A percentile compares a stretch with the other conserved stretches of the same genome.
phyloP scores from a whole-genome alignment of 2,329 filamentous ascomycete species.

The Ophiostoma ips region DNA sequence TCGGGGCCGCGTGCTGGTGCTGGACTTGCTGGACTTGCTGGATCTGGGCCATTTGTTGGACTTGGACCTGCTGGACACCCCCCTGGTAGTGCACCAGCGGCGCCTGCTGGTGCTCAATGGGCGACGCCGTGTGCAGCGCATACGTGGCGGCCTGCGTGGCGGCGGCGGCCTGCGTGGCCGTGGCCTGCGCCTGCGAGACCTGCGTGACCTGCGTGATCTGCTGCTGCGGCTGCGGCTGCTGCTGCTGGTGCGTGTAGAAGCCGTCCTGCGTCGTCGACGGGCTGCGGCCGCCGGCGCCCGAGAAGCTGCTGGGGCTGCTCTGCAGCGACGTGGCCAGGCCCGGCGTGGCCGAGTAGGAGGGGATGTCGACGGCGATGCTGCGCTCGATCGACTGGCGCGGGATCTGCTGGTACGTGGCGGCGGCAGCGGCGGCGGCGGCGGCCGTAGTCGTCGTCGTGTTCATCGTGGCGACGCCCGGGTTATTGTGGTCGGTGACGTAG shows the following conservation, averaged over 20 bases:
- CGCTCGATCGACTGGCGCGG: conserved; percentile 34
- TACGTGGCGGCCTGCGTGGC: conserved; percentile 34
- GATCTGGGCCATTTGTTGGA: conserved; percentile 21
- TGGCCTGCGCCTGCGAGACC: neutral
- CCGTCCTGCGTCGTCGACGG: conserved; percentile 37
- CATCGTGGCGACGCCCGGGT: conserved; percentile 44
- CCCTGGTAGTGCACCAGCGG: conserved; percentile 24
- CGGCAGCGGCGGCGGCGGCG: too few relatives aligned
- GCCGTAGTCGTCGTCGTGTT: neutral
- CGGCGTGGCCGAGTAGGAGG: conserved; percentile 31
- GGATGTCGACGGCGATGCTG: conserved; percentile 31
- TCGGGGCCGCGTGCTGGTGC: too few relatives aligned
- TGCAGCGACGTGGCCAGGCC: conserved; percentile 35
- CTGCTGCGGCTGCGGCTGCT: neutral
- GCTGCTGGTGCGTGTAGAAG: conserved; percentile 40
- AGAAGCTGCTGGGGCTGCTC: conserved; percentile 47
- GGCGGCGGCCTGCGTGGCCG: conserved; percentile 13
- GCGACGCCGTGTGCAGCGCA: conserved; percentile 32
- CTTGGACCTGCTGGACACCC: conserved; percentile 22
- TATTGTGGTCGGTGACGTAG: conserved; percentile 48
- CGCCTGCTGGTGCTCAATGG: conserved; percentile 27
- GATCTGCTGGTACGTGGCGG: conserved; percentile 31
- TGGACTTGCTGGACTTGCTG: conserved; percentile 24
- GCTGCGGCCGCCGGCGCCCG: conserved; percentile 37
- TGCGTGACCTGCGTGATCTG: neutral